phyloP scores from a whole-genome alignment of 768 basidiomycete genomes.

The Leccinellum luteum region DNA sequence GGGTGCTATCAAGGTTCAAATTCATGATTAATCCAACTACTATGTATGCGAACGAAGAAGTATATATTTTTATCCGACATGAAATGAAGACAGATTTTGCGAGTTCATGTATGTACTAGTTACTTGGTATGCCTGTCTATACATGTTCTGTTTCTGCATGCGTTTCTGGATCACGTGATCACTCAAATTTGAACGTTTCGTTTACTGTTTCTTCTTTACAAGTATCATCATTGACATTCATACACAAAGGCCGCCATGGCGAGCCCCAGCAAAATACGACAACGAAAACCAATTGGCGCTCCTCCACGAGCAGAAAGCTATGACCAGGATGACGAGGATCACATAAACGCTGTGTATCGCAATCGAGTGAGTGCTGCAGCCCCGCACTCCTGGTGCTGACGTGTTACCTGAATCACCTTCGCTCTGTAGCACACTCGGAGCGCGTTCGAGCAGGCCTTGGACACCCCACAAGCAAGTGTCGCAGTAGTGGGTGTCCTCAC shows the following conservation, averaged over 20 bases:
- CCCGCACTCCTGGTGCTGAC: conserved; percentile 3
- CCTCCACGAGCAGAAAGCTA: conserved; percentile 23
- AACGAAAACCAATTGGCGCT: conserved; percentile 20
- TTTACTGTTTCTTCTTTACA: conserved; percentile 1
- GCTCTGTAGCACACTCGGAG: conserved; percentile 54
- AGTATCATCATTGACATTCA: background rate
- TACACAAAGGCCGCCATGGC: conserved; percentile 25
- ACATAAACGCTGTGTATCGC: conserved; percentile 47
- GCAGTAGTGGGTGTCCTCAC: conserved; percentile 65
- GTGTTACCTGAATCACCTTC: conserved; percentile 11
- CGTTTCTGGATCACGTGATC: conserved; percentile 24
- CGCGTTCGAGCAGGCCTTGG: conserved; percentile 57
- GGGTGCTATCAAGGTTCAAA: conserved; percentile 70
- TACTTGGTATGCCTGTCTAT: background rate
- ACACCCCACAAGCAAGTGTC: conserved; percentile 60
- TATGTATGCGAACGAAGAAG: background rate
- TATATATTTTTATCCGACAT: background rate
- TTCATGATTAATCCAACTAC: conserved; percentile 41
- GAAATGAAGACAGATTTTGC: background rate
- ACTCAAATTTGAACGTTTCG: conserved; percentile 1
- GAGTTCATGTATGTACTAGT: background rate
- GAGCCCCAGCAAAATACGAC: conserved; percentile 32
- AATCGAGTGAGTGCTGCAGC: conserved; percentile 41
- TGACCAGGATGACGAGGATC: conserved; percentile 50
- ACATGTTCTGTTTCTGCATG: too few species aligned